Evolutionary conservation across 2,329 filamentous ascomycete genomes (phyloP), one percentile per base, ranked within the genome.

Genomic region (Fusarium bulbicola): DNA sequence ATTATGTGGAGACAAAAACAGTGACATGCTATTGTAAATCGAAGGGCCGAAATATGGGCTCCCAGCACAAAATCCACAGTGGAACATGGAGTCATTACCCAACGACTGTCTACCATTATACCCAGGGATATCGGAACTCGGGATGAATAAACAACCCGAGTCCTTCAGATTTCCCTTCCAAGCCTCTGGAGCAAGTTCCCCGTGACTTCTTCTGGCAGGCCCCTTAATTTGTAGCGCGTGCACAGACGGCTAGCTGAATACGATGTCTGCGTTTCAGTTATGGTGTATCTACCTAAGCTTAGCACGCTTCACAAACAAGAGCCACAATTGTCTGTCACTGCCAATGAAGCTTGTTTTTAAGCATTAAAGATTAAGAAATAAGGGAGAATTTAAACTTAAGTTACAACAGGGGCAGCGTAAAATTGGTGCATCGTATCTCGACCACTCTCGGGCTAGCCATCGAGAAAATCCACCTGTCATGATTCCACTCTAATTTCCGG

Each of bases 261-360:
- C 18, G 13, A 13, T 21, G 34, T 59, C 56, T 52, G 24, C 26
- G 56, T 59, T 59, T 59, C 56, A 59, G 43, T 50, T 59, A 32
- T 7, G 21, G n/a, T 57, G 12, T 6, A 3, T 20, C 7, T 26
- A 26, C 26, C 26, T 6, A 26, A 26, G 26, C 26, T 43, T 36
- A 47, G n/a, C 24, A 6, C 15, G 30, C 18, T 58, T 36, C 26
- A 43, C 16, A 24, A 32, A 24, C 46, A 50, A 24, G 53, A 20
- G 6, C 53, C 64, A 47, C 21, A 47, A 37, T 53, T 53, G 30
- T 15, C 11, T 67, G 53, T 53, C 63, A 61, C 53, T 67, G 18
- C n/a, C 40, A 68, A 47, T 63, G 39, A 71, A 71, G 68, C 68
- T 72, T 71, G 34, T 68, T 71, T 71, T 68, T 68, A 68, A 70